Conservation (phyloP, 2,329 filamentous ascomycete genomes). For the Rugonectria rugulosa region DNA sequence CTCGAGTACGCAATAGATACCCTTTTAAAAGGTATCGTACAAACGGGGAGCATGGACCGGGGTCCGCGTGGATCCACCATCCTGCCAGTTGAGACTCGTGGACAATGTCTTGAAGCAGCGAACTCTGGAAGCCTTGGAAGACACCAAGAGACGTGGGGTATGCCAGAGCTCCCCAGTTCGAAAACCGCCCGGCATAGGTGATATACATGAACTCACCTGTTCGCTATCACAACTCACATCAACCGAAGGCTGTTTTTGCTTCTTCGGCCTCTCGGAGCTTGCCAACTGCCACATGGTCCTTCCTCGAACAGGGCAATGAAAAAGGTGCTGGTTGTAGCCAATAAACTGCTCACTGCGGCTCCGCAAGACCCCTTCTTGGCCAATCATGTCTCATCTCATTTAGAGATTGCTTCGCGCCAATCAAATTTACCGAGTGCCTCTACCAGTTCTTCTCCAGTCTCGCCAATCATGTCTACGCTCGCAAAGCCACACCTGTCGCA, state of each 20-base stretch:
- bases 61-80: constrained; percentile 17
- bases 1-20: constrained; percentile 4
- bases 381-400: constrained; percentile 28
- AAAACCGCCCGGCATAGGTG: too few species aligned
- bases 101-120: constrained; percentile 3
- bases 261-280: constrained; percentile 11
- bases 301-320: constrained; percentile 22
- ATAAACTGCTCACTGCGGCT: constrained; percentile 19
- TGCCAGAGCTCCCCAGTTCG: too few species aligned
- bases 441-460: neutral
- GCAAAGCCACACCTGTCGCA: constrained; percentile 19
- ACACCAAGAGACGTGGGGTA: neutral
- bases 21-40: constrained; percentile 3
- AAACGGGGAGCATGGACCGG: constrained; percentile 15
- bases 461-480: too few species aligned
- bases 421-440: constrained; percentile 19
- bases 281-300: constrained; percentile 24
- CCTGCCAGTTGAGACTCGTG: constrained; percentile 16
- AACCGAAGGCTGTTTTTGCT: neutral
- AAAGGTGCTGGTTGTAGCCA: constrained; percentile 23
- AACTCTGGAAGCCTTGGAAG: constrained; percentile 10
- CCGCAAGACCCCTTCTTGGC: constrained; percentile 18
- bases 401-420: constrained; percentile 28
- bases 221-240: too few species aligned
- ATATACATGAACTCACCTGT: too few species aligned